phyloP scores from a whole-genome alignment of 108 stramenopile species.

The Skeletonema menzelii region DNA sequence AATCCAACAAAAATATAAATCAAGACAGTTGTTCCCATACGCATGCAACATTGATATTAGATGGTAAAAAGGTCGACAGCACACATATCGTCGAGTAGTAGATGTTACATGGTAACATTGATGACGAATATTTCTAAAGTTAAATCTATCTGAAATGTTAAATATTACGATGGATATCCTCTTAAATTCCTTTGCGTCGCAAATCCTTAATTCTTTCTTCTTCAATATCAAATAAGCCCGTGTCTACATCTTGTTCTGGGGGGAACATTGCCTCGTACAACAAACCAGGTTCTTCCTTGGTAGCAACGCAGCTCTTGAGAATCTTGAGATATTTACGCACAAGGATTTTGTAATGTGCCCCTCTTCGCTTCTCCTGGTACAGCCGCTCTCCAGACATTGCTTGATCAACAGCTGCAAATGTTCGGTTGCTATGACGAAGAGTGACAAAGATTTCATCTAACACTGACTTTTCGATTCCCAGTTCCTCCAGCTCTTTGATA shows the following conservation, averaged over 20 bases:
- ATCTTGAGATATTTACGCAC: slow-evolving; percentile 49
- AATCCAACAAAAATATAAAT: too few relatives aligned
- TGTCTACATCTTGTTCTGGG: slow-evolving; percentile 67
- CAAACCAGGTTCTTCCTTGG: slow-evolving; percentile 62
- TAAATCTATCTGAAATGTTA: too few relatives aligned
- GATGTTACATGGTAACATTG: too few relatives aligned
- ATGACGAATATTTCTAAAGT: too few relatives aligned
- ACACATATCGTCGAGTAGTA: too few relatives aligned
- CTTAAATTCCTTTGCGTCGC: slow-evolving; percentile 37
- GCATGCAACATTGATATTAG: too few relatives aligned
- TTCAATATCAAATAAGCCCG: slow-evolving; percentile 67
- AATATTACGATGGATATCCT: background rate
- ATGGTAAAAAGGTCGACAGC: too few relatives aligned
- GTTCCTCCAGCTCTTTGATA: slow-evolving; percentile 54
- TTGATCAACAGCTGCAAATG: slow-evolving; percentile 73
- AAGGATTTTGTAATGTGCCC: slow-evolving; percentile 48
- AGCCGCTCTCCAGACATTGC: slow-evolving; percentile 65
- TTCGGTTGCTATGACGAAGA: slow-evolving; percentile 68
- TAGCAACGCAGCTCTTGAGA: slow-evolving; percentile 42
- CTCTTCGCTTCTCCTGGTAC: slow-evolving; percentile 52
- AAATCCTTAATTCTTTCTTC: slow-evolving; percentile 46
- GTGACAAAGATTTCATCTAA: slow-evolving; percentile 70
- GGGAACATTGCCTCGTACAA: slow-evolving; percentile 67
- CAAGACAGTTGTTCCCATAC: too few relatives aligned
- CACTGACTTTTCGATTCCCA: slow-evolving; percentile 61